Conservation (phyloP, 1,139 yeast species). For the Candida smagusa region DNA sequence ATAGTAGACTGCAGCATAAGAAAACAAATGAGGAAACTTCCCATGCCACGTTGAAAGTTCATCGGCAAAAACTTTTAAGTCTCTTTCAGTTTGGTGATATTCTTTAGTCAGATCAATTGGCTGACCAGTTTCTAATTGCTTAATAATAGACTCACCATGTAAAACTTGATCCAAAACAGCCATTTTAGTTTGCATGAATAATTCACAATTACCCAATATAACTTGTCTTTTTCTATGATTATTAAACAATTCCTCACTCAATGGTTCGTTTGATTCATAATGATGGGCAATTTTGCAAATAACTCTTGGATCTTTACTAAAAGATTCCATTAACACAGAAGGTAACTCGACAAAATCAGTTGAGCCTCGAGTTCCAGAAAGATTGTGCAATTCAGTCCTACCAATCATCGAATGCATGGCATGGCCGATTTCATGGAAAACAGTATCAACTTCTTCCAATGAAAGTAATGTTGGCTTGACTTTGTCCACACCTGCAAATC, state of each 20-base stretch:
- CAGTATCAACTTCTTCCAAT: conserved; percentile 81
- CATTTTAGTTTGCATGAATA: conserved; percentile 85
- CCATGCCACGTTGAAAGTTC: conserved; percentile 84
- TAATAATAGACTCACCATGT: conserved; percentile 49
- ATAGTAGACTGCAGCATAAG: conserved; percentile 93
- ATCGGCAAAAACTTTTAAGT: conserved; percentile 57
- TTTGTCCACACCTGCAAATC: conserved; percentile 26
- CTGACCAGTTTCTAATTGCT: conserved; percentile 14
- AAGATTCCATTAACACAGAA: conserved; percentile 90
- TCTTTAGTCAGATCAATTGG: conserved; percentile 51
- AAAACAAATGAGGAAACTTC: conserved; percentile 86
- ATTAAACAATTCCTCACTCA: conserved; percentile 49
- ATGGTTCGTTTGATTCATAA: conserved; percentile 61
- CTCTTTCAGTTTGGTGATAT: conserved; percentile 64
- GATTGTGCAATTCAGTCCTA: conserved; percentile 81
- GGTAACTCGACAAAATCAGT: conserved; percentile 97
- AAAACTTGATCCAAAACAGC: conserved; percentile 82
- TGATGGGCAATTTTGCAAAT: conserved; percentile 72
- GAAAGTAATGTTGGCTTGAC: conserved; percentile 48
- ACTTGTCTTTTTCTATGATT: conserved; percentile 52
- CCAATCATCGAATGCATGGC: conserved; percentile 98
- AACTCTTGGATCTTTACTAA: conserved; percentile 80
- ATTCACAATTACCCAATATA: conserved; percentile 66
- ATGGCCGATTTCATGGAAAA: conserved; percentile 99
- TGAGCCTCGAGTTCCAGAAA: conserved; percentile 92